Base-by-base conservation (phyloP, 257 asterid genomes). In the Asclepias syriaca region DNA sequence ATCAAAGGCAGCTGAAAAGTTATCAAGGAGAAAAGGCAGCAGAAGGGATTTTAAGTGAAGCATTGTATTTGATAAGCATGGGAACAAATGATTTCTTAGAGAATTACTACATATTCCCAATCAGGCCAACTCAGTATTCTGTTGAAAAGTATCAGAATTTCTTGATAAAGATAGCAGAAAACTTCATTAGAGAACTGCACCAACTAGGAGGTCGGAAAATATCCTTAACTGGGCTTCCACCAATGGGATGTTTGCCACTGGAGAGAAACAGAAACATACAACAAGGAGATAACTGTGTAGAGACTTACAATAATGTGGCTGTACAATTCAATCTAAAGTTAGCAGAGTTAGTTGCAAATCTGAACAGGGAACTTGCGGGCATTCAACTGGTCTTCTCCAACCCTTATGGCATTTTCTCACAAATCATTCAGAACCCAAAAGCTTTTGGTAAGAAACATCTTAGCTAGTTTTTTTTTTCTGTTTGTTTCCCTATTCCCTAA, bases 161-260 rank as follows among this genome's bases (percentile, higher is more conserved):
- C n/a, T 90, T 93, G 24, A n/a, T 82, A 11, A 83, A 81, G 29
- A 77, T 88, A 1, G 96, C 98, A 9, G 60, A 75, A 53, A 74
- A 82, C 10, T 91, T 93, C 29, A 40, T 88, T 18, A 70, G 61
- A 40, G 74, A 77, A 9, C 89, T 93, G 8, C 84, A 89, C 51
- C 72, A 71, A 32, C 92, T 89, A 3, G 98, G 97, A 21, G 96
- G 91, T 1, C 91, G 94, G 8, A 91, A 88, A 57, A 89, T 91
- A 51, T 87, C 96, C 49, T 79, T 91, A 0, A 88, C 90, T 1
- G 98, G 97, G 15, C 83, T 93, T 43, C 90, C 96, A 32, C 98
- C 98, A 0, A 89, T 93, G 85, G 97, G 98, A 0, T 93, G 98
- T 49, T 85, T 93, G 92, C 98, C 98, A 13, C 50, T 91, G 51